Percentiles rank a stretch among this genome's conserved stretches.
These are phyloP conservation scores for Vicia villosa DNA, from an alignment of 306 rosid genomes.

Conservation along the genomic window DNA sequence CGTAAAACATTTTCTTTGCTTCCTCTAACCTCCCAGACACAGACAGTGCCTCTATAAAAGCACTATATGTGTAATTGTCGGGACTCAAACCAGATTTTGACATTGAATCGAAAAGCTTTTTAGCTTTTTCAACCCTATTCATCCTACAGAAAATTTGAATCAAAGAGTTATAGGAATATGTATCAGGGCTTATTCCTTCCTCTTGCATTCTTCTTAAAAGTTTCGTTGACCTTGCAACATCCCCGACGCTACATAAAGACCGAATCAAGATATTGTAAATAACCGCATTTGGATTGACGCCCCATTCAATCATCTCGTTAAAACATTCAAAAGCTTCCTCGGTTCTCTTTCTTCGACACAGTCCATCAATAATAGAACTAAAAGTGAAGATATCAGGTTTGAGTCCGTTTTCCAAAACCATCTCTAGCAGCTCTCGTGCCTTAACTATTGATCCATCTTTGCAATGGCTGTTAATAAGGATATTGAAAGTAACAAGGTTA, in stretches of 20 bases:
- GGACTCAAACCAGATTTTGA: slow-evolving; percentile 61
- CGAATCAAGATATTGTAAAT: slow-evolving; percentile 74
- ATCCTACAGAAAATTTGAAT: slow-evolving; percentile 61
- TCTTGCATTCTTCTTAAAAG: slow-evolving; percentile 67
- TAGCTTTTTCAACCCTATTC: slow-evolving; percentile 67
- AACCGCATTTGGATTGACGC: slow-evolving; percentile 63
- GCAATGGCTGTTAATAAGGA: slow-evolving; percentile 74
- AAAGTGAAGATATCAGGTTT: slow-evolving; percentile 81
- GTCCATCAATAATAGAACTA: slow-evolving; percentile 75
- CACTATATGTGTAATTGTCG: slow-evolving; percentile 61
- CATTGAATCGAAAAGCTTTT: slow-evolving; percentile 63
- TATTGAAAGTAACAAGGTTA: slow-evolving; percentile 80
- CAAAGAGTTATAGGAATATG: slow-evolving; percentile 66
- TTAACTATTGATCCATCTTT: slow-evolving; percentile 53
- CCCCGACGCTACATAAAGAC: slow-evolving; percentile 62
- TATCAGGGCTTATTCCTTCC: slow-evolving; percentile 71
- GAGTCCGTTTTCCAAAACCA: slow-evolving; percentile 61
- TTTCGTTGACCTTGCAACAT: slow-evolving; percentile 54
- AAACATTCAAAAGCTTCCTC: slow-evolving; percentile 78
- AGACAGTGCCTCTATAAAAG: slow-evolving; percentile 62
- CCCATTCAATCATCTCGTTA: slow-evolving; percentile 81
- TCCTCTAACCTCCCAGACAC: slow-evolving; percentile 60
- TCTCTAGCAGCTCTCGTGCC: slow-evolving; percentile 63
- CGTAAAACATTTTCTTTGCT: slow-evolving; percentile 70
- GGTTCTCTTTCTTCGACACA: slow-evolving; percentile 56